Percentiles rank a stretch among this genome's conserved stretches.
phyloP scores from a whole-genome alignment of 2,329 filamentous ascomycete species.

The Fusarium denticulatum region DNA sequence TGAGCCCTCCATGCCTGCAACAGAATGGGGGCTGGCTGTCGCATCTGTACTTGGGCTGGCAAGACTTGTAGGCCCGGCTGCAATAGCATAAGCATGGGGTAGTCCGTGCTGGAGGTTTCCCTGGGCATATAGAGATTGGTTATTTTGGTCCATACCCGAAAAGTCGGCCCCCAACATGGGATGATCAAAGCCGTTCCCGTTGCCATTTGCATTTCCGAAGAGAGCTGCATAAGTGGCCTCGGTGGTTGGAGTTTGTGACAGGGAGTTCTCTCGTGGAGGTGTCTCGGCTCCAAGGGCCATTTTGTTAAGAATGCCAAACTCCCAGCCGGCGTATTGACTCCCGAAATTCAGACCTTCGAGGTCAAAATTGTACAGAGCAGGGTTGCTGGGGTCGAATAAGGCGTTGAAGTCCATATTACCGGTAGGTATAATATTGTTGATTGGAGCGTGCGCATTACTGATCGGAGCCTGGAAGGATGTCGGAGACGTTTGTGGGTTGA shows the following conservation, averaged over 20 bases:
- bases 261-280: slow-evolving; percentile 72
- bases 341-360: slow-evolving; percentile 88
- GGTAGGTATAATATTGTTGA: slow-evolving; percentile 60
- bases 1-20: slow-evolving; percentile 65
- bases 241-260: slow-evolving; percentile 52
- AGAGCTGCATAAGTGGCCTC: slow-evolving; percentile 56
- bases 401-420: slow-evolving; percentile 64
- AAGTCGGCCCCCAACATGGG: slow-evolving; percentile 63
- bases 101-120: slow-evolving; percentile 70
- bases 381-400: slow-evolving; percentile 91
- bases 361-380: slow-evolving; percentile 94
- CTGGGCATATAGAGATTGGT: slow-evolving; percentile 60
- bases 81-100: slow-evolving; percentile 73
- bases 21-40: slow-evolving; percentile 68
- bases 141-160: slow-evolving; percentile 60
- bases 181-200: slow-evolving; percentile 61
- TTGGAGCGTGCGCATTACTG: slow-evolving; percentile 59
- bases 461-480: slow-evolving; percentile 72
- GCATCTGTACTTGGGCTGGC: slow-evolving; percentile 73
- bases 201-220: slow-evolving; percentile 62
- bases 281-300: slow-evolving; percentile 85
- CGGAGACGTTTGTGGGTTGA: slow-evolving; percentile 75
- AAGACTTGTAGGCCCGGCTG: slow-evolving; percentile 69
- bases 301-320: slow-evolving; percentile 95
- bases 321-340: slow-evolving; percentile 93